Evolutionary conservation across 1,284 basidiomycete genomes (phyloP).

Genomic region (Xanthoconium separans): DNA sequence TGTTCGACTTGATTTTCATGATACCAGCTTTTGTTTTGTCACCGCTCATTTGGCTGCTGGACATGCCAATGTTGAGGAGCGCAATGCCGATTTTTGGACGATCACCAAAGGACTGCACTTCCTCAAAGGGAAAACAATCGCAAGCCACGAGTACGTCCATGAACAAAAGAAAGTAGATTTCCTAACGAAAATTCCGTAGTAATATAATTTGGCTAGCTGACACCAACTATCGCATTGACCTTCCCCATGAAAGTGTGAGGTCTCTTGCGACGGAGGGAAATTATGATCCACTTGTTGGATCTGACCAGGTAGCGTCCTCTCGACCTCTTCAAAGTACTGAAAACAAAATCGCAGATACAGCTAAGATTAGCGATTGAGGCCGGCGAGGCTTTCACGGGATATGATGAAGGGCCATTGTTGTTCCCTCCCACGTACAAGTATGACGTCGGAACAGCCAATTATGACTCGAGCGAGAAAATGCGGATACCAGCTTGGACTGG

Average conservation of each 20-base stretch:
- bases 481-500: slow-evolving; percentile 98
- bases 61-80: slow-evolving; percentile 84
- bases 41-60: slow-evolving; percentile 97
- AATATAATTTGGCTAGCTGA: slow-evolving; percentile 94
- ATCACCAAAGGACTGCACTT: slow-evolving; percentile 85
- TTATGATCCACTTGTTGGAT: slow-evolving; percentile 71
- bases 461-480: slow-evolving; percentile 96
- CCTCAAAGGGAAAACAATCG: slow-evolving; percentile 84
- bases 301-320: slow-evolving; percentile 71
- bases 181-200: slow-evolving; percentile 39
- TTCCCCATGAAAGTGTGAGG: slow-evolving; percentile 82
- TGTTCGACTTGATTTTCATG: slow-evolving; percentile 87
- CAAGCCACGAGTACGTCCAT: slow-evolving; percentile 79
- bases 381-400: slow-evolving; percentile 76
- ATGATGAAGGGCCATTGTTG: slow-evolving; percentile 83
- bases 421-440: slow-evolving; percentile 93
- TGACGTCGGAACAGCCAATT: slow-evolving; percentile 79
- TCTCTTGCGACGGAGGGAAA: slow-evolving; percentile 61
- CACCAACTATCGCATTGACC: slow-evolving; percentile 91
- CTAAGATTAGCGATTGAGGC: slow-evolving; percentile 70
- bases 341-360: slow-evolving; percentile 37
- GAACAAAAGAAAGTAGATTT: neutral
- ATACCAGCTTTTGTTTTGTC: slow-evolving; percentile 92
- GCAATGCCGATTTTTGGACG: slow-evolving; percentile 91
- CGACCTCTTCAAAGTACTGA: neutral